A percentile compares a stretch with the other conserved stretches of the same genome.
Conservation (phyloP, 805 yeast species). For the Gaillardinia entomophila region DNA sequence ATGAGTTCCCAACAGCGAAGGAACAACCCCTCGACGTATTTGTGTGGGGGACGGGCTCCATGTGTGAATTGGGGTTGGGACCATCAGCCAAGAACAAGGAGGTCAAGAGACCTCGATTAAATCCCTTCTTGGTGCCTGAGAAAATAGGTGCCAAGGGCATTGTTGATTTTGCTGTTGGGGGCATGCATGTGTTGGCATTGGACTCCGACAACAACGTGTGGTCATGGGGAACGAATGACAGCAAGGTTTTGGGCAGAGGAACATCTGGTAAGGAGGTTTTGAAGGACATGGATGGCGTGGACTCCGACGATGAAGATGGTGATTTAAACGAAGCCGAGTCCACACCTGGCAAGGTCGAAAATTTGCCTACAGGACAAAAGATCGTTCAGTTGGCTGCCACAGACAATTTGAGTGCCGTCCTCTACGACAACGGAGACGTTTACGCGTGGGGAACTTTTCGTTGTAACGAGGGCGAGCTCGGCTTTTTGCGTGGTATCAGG, state of each 20-base stretch:
- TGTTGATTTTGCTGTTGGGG: slow-evolving; percentile 90
- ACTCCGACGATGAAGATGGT: slow-evolving; percentile 64
- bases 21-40: slow-evolving; percentile 63
- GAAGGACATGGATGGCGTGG: slow-evolving; percentile 56
- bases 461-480: slow-evolving; percentile 86
- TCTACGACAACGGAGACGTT: slow-evolving; percentile 77
- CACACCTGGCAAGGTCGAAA: slow-evolving; percentile 76
- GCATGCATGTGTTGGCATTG: slow-evolving; percentile 86
- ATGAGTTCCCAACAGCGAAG: slow-evolving; percentile 31
- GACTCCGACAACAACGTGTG: slow-evolving; percentile 75
- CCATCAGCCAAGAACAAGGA: slow-evolving; percentile 88
- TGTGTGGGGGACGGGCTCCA: slow-evolving; percentile 95
- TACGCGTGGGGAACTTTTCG: slow-evolving; percentile 98
- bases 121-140: slow-evolving; percentile 63
- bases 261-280: slow-evolving; percentile 61
- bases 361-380: slow-evolving; percentile 48
- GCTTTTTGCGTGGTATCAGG: slow-evolving; percentile 58
- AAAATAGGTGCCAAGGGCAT: slow-evolving; percentile 48
- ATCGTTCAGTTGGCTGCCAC: slow-evolving; percentile 86
- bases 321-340: slow-evolving; percentile 86
- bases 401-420: slow-evolving; percentile 80
- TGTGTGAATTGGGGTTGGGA: slow-evolving; percentile 98
- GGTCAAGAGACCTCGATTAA: slow-evolving; percentile 92
- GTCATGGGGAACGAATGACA: slow-evolving; percentile 98
- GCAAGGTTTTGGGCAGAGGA: slow-evolving; percentile 86